Percentiles rank a stretch among this genome's conserved stretches.
Conservation (phyloP, 2,329 filamentous ascomycete species). For the Diaporthe eres region DNA sequence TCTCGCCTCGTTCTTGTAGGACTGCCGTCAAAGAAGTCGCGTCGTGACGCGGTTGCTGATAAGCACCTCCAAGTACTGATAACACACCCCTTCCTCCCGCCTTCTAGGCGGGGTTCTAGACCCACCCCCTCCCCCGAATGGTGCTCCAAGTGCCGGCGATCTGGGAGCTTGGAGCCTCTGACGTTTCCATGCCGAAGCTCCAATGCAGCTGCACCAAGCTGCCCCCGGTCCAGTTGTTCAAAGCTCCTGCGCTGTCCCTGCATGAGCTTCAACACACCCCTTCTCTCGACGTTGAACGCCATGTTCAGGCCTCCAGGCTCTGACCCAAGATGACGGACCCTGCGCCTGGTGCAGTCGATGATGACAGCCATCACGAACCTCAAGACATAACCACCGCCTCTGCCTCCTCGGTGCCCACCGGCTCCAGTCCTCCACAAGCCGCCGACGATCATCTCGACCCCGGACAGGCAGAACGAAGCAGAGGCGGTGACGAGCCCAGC, state of each 20-base stretch:
- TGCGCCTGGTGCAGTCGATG: conserved; percentile 38
- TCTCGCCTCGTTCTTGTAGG: not conserved
- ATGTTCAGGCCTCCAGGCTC: conserved; percentile 40
- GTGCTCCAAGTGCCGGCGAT: not conserved
- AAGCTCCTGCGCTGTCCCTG: conserved; percentile 31
- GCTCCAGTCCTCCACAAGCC: not conserved
- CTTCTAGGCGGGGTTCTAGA: not conserved
- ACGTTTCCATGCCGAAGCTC: conserved; percentile 35
- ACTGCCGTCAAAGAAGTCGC: conserved; percentile 1
- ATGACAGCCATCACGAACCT: conserved; percentile 31
- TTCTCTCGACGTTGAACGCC: conserved; percentile 30
- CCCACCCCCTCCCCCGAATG: conserved; percentile 8
- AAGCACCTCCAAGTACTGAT: not conserved
- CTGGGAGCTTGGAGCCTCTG: conserved; percentile 36
- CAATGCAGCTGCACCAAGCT: conserved; percentile 15
- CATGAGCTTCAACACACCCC: conserved; percentile 25
- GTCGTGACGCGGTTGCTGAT: conserved; percentile 30
- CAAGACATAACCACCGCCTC: conserved; percentile 9
- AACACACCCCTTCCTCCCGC: conserved; percentile 11
- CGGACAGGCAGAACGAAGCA: not conserved
- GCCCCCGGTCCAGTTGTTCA: conserved; percentile 5
- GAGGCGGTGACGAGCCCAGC: not conserved
- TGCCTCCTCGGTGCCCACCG: not conserved
- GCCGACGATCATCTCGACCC: not conserved
- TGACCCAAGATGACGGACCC: conserved; percentile 42